Base-by-base conservation (phyloP, 495 filamentous ascomycete genomes). In the Penicillium subrubescens region DNA sequence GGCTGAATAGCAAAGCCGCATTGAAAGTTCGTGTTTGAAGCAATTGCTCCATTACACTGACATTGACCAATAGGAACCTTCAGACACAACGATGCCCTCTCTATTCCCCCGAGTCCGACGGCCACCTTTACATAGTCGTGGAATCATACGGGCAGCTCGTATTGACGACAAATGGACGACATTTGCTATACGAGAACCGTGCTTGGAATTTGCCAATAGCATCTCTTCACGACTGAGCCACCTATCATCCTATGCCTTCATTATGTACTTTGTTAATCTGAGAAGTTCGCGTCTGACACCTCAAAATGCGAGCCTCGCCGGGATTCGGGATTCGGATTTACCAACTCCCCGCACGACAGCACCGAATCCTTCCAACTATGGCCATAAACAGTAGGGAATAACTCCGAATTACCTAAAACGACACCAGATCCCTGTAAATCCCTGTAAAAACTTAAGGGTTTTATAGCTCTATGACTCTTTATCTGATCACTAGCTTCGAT, bases 281-380 rank as follows among this genome's bases (percentile, higher is more conserved):
- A 37, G 35, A 14, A 11, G 2, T 37, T 37, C 5, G 31, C 7
- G 35, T 14, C 37, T 41, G 37, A 15, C 37, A 41, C 14, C 37
- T 17, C 12, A 14, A 48, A 48, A 27, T 10, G 23, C 12, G 35
- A 17, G 57, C 14, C 35, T 59, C 25, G n/a, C 25, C 59, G 63
- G 63, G 31, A 11, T 61, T 66, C 43, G 63, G 63, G 35, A n/a
- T 66, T 59, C 63, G 27, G 53, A 35, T 58, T 57, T n/a, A 11
- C 46, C 29, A 51, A 52, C 8, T 52, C 25, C 25, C 34, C 59
- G 33, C 46, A 46, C 31, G 43, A 46, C 43, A 23, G n/a, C 19
- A 10, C 21, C 44, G 44, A 25, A 48, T 48, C 34, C 35, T 21
- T 23, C 54, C 44, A 63, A 48, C n/a, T 34, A 25, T 21, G 34